phyloP scores from a whole-genome alignment of 2,329 filamentous ascomycete species.

The Trichoderma oligosporum region DNA sequence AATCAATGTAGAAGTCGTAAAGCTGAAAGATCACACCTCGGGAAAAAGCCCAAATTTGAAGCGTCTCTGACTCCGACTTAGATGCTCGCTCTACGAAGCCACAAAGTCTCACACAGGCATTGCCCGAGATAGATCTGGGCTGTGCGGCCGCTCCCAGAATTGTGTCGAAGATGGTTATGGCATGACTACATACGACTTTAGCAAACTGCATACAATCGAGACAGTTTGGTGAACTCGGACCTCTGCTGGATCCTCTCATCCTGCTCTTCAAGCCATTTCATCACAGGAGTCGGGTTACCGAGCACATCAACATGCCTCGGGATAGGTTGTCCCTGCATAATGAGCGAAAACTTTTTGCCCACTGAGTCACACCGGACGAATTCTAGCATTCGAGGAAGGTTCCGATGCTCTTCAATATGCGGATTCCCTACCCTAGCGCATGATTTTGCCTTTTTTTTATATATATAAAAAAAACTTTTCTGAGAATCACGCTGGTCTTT shows the following conservation, averaged over 20 bases:
- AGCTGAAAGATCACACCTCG: constrained; percentile 45
- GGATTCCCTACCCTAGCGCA: background rate
- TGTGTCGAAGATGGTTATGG: constrained; percentile 43
- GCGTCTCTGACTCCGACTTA: constrained; percentile 42
- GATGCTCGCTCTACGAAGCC: constrained; percentile 59
- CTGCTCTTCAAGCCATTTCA: constrained; percentile 44
- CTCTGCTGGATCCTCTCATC: constrained; percentile 32
- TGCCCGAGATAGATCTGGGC: constrained; percentile 53
- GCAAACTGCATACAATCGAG: constrained; percentile 11
- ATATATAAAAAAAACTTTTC: too few relatives aligned
- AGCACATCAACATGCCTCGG: constrained; percentile 33
- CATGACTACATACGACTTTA: constrained; percentile 27
- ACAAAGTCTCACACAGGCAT: constrained; percentile 56
- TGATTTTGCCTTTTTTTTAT: background rate
- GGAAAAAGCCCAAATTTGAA: constrained; percentile 52
- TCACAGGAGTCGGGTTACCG: constrained; percentile 36
- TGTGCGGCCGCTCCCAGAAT: constrained; percentile 49
- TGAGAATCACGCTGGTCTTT: background rate
- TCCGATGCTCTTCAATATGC: background rate
- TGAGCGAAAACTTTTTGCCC: constrained; percentile 3
- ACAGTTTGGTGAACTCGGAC: constrained; percentile 31
- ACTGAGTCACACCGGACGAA: constrained; percentile 20
- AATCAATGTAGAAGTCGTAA: constrained; percentile 62
- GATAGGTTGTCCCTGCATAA: constrained; percentile 23
- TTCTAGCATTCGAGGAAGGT: background rate